Base-by-base conservation (phyloP, 225 moss, liverwort and hornwort species). In the Sphagnum contortum region DNA sequence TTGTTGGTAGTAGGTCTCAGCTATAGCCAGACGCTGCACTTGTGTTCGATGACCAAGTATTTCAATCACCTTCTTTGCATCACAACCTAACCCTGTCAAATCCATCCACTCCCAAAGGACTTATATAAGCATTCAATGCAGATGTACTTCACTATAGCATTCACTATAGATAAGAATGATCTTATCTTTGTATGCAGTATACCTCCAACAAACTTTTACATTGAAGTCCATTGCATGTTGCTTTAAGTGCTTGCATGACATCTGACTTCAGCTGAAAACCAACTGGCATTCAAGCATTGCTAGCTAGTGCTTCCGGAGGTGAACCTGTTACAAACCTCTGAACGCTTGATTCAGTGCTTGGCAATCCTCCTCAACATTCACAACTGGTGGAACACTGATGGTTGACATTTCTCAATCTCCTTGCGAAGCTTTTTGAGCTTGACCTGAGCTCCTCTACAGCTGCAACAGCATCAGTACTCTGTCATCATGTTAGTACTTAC, bases 51-150 rank as follows among this genome's bases (percentile, higher is more conserved):
- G 85, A 2, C 79, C 82, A 44, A 86, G 76, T 45, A 86, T 82
- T 58, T 79, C 71, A 48, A 86, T 82, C 46, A 86, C 82, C 62
- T 12, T 86, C 76, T 82, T 86, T 70, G 79, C 82, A 50, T 86
- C 79, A 71, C 85, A 86, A 11, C 82, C 85, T 29, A 86, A 66
- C 13, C 82, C 79, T 86, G 68, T 57, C 66, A 71, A 44, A 47
- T 54, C 70, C 62, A 49, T 50, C 58, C 58, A 9, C 29, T 54
- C 66, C 47, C 8, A 54, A 9, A 64, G 5, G 11, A n/a, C 9
- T 48, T 13, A 44, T 66, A 49, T 44, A 29, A 45, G 45, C n/a
- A 50, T 11, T 9, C 4, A 55, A 45, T 53, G 29, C 44, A 9
- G 29, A 13, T 64, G n/a, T 5, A 8, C 8, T 64, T 7, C 14